Base-by-base conservation (phyloP, 345 rosid species). In the Eucalyptus virginea region DNA sequence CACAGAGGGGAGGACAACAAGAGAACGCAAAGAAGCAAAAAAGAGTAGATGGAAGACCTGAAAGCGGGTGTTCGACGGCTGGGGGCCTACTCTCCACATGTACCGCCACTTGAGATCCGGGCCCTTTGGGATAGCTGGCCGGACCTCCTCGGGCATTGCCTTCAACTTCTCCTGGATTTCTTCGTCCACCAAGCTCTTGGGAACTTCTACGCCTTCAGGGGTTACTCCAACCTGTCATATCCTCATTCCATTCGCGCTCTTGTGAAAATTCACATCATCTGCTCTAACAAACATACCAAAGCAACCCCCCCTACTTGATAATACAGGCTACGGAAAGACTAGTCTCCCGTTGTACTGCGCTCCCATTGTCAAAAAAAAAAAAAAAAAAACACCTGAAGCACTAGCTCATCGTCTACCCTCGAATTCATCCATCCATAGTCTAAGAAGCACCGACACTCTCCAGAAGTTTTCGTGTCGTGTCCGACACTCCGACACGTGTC, bases 51-150 rank as follows among this genome's bases (percentile, higher is more conserved):
- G 86, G 56, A 48, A 88, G 45, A 96, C 99, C 98, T 96, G 94
- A 88, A 97, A 98, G 65, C 90, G 94, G 86, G 99, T 98, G 81
- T 91, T 93, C 1, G 91, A 88, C 26, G 99, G 99, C 21, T 97
- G 96, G 88, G 98, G 98, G 89, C 98, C 99, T 6, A 93, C 93
- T 92, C 99, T 96, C 99, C 99, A 98, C 99, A 98, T 98, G 93
- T 98, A 98, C 86, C 99, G 94, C 99, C 99, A 98, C 94, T 98
- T 98, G 69, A 88, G 96, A 93, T 97, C 99, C 14, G 99, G 99
- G 87, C 99, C 99, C 47, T 72, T 94, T 8, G 99, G 99, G n/a
- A 88, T 90, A 54, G 91, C 90, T 65, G 99, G 99, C 87, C 94
- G 96, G 91, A 88, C 90, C 72, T 95, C 97, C 69, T 92, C 51